phyloP scores from a whole-genome alignment of 1,284 basidiomycete species.

The Microbotryum violaceum region DNA sequence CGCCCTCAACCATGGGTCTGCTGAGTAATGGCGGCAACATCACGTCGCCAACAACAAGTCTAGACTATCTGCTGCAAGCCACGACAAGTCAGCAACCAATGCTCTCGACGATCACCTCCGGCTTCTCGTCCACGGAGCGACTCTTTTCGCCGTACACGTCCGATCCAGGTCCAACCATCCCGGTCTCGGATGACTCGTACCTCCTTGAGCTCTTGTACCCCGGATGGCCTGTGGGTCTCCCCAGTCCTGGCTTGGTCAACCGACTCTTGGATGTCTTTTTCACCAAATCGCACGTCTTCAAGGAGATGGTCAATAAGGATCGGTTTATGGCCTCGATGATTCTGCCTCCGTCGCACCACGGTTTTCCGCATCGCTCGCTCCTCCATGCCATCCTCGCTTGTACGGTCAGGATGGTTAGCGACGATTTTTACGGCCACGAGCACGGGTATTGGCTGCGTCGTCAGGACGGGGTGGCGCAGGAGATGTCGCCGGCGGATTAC shows the following conservation, averaged over 20 bases:
- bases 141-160: too few relatives aligned
- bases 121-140: too few relatives aligned
- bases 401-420: constrained; percentile 67
- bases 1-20: too few relatives aligned
- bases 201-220: constrained; percentile 25
- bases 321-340: constrained; percentile 66
- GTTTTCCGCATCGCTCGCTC: constrained; percentile 71
- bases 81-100: too few relatives aligned
- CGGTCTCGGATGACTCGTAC: neutral
- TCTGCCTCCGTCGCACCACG: constrained; percentile 61
- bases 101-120: too few relatives aligned
- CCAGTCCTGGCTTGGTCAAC: constrained; percentile 25
- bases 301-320: constrained; percentile 56
- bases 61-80: too few relatives aligned
- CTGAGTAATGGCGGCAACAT: too few relatives aligned
- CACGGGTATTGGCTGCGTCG: constrained; percentile 27
- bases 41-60: too few relatives aligned
- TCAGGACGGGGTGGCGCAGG: too few relatives aligned
- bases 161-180: neutral
- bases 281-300: constrained; percentile 16
- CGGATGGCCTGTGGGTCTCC: constrained; percentile 26
- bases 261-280: constrained; percentile 32
- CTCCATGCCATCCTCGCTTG: constrained; percentile 77
- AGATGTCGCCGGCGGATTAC: too few relatives aligned
- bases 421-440: constrained; percentile 41